These are phyloP conservation scores for Aspergillus oerlinghausenensis DNA, from an alignment of 2,329 filamentous ascomycete species.

Conservation along the genomic window DNA sequence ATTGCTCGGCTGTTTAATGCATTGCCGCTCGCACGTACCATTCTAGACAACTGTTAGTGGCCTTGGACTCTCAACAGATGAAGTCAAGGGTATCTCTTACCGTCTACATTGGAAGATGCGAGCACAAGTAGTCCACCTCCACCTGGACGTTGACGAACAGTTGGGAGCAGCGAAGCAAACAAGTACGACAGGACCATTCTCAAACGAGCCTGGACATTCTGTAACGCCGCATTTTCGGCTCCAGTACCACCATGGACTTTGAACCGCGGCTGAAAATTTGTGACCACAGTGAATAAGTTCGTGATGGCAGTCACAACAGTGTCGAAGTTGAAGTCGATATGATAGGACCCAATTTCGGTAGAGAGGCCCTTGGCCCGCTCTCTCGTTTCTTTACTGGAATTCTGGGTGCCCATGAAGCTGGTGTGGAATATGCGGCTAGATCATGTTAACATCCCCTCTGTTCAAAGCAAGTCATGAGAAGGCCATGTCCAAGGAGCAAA, in stretches of 20 bases:
- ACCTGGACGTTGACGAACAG: constrained; percentile 52
- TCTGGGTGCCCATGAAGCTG: constrained; percentile 66
- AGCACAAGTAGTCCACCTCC: constrained; percentile 61
- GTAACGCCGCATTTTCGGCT: constrained; percentile 61
- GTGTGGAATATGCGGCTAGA: constrained; percentile 54
- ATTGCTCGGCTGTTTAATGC: neutral
- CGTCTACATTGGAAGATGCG: constrained; percentile 62
- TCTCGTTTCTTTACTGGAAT: constrained; percentile 64
- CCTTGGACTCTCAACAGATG: neutral
- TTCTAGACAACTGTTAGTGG: constrained; percentile 19
- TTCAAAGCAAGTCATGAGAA: neutral
- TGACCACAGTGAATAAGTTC: constrained; percentile 54
- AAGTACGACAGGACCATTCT: constrained; percentile 64
- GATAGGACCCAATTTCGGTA: constrained; percentile 63
- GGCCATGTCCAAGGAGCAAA: neutral
- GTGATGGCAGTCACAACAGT: constrained; percentile 58
- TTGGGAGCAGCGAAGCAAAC: constrained; percentile 60
- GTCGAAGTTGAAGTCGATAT: constrained; percentile 71
- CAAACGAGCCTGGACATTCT: constrained; percentile 63
- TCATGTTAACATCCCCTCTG: constrained; percentile 1
- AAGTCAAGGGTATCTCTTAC: constrained; percentile 6
- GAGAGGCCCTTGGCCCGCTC: constrained; percentile 59
- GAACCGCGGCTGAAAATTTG: constrained; percentile 58
- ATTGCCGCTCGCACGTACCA: constrained; percentile 16
- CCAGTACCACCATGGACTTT: constrained; percentile 60